Base-by-base conservation (phyloP, 2,329 filamentous ascomycete species). In the Sarocladium strictum region DNA sequence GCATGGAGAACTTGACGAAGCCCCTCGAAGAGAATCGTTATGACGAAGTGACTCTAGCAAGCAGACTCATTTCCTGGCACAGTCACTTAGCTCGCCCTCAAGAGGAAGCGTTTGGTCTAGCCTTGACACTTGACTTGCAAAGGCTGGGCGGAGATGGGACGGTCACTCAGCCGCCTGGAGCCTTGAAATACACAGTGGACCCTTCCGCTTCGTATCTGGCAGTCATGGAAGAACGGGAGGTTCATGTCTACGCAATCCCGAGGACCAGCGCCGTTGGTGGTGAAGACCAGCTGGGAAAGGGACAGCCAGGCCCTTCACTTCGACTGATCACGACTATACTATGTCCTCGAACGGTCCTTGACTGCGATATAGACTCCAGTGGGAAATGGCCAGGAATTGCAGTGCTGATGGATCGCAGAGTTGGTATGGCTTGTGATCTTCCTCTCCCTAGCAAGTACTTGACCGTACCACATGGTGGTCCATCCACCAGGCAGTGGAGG, bases 341-440 rank as follows among this genome's bases (percentile, higher is more conserved):
- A 14, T 86, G 83, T 60, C 81, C 81, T 12, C 70, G 74, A 15
- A 70, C 76, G 43, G 77, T 86, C 2, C 63, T 87, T 5, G 75
- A 77, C 2, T 79, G 82, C 60, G 81, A 80, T 58, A 84, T 87
- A 75, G 82, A 87, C 63, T 81, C 80, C 0, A 83, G 78, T 3
- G 76, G 73, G 2, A 70, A 77, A 9, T 72, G 75, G 41, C 74
- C 80, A 59, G 74, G 80, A 6, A 70, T 86, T 53, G 83, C 82
- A 15, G 76, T 80, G 27, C 68, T 87, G 9, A 70, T 87, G 47
- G 76, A 81, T 57, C 81, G 80, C 6, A 76, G 84, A 2, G 73
- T 81, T 63, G 84, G 82, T 3, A 74, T 86, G 63, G 74, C 87
- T 1, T 85, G 77, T 60, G 79, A 86, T 52, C 66, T 85, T 11